Evolutionary conservation across 129 eudicot genomes (phyloP).

Genomic region (Glebionis coronaria): DNA sequence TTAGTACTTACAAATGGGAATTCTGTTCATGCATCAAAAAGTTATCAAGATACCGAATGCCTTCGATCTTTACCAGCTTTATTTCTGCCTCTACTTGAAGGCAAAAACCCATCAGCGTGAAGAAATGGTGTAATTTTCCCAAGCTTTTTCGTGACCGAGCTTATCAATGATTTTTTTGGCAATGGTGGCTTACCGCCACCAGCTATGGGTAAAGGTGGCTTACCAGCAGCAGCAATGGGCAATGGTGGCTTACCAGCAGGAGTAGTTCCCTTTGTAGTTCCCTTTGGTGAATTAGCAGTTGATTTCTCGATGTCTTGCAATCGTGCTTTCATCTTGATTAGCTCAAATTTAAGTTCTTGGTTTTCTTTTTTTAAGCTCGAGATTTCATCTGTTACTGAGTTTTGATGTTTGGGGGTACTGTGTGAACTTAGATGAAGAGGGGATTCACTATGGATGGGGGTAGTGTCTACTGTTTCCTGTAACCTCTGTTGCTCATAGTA

Average conservation of each 20-base stretch:
- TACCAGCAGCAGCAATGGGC: background rate
- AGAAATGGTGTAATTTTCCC: slow-evolving; percentile 50
- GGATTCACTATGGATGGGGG: slow-evolving; percentile 23
- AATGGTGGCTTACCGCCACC: slow-evolving; percentile 44
- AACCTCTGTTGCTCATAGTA: slow-evolving; percentile 91
- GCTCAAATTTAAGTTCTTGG: slow-evolving; percentile 79
- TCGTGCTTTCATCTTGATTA: slow-evolving; percentile 68
- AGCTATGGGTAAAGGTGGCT: background rate
- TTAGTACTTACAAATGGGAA: background rate
- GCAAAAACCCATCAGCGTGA: slow-evolving; percentile 46
- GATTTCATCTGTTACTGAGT: slow-evolving; percentile 43
- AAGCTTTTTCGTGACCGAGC: slow-evolving; percentile 67
- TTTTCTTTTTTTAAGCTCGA: slow-evolving; percentile 58
- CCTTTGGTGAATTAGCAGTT: slow-evolving; percentile 22
- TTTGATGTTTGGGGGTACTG: slow-evolving; percentile 20
- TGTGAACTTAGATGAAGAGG: slow-evolving; percentile 22
- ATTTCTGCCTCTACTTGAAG: slow-evolving; percentile 50
- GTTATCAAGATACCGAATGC: slow-evolving; percentile 47
- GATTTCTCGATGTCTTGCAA: slow-evolving; percentile 57
- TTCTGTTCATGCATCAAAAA: background rate
- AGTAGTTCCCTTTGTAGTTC: background rate
- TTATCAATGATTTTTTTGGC: slow-evolving; percentile 68
- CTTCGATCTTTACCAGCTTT: slow-evolving; percentile 68
- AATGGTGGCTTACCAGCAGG: slow-evolving; percentile 9
- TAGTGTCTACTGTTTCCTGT: slow-evolving; percentile 45